Base-by-base conservation (phyloP, 768 basidiomycete species). In the Tylopilus sp. region DNA sequence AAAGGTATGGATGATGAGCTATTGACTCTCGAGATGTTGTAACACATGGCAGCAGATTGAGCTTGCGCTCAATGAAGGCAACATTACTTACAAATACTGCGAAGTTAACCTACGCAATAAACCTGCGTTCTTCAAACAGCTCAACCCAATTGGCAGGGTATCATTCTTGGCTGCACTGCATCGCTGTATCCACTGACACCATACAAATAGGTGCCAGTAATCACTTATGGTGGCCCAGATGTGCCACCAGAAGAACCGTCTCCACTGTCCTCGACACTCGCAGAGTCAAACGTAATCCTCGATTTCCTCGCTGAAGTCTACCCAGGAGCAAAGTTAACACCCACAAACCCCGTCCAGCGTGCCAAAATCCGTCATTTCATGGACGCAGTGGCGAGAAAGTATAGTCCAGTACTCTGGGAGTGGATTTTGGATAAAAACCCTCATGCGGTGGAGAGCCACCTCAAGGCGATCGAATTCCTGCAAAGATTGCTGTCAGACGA, bases 81-180 rank as follows among this genome's bases (percentile, higher is more conserved):
- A 75, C 4, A 69, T 78, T 6, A 54, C 73, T 2, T 78, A 72
- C 62, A 79, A 69, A 15, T 70, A 74, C 15, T 81, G 66, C 50
- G 76, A 80, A 53, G 75, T 87, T 44, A 78, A 85, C 52, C 67
- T 86, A 7, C 46, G 53, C 58, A 80, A 81, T 68, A 86, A 86
- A 66, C 83, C 84, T 0, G 77, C 77, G 46, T 85, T 82, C 82
- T 85, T 83, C 60, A 75, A 77, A 0, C 74, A 79, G 50, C 75
- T 86, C 26, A 86, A 84, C 63, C 80, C 81, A 0, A 78, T 76
- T 0, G 78, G 78, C 65, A 86, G 83, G 75, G 84, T 83, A 1
- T 18, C 17, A 25, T n/a, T 15, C 8, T 13, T 4, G 5, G 1
- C 4, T 13, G 11, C 38, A 10, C 30, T 1, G 2, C 11, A 4